Evolutionary conservation across 345 rosid genomes (phyloP).

Genomic region (Iberis pinnata): DNA sequence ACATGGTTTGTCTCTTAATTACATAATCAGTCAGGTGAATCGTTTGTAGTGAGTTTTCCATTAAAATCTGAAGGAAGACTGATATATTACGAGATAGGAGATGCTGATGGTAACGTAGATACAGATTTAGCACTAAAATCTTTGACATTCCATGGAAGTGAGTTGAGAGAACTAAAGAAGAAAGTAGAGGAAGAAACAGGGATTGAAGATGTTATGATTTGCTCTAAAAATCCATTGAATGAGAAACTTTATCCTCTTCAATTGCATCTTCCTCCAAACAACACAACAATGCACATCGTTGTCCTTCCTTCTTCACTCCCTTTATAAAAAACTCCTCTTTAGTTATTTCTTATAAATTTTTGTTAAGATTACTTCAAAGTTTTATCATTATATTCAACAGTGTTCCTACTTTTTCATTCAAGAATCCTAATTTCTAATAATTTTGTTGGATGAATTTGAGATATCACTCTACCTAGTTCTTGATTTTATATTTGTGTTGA

Average conservation of each 20-base stretch:
- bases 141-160: constrained; percentile 54
- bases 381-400: too few relatives aligned
- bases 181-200: constrained; percentile 55
- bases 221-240: constrained; percentile 58
- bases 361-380: too few relatives aligned
- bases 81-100: constrained; percentile 49
- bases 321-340: constrained; percentile 16
- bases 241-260: constrained; percentile 71
- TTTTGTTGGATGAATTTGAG: too few relatives aligned
- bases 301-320: constrained; percentile 41
- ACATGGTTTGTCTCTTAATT: background rate
- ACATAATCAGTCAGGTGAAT: constrained; percentile 14
- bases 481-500: too few relatives aligned
- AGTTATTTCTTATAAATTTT: too few relatives aligned
- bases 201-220: constrained; percentile 42
- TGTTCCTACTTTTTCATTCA: too few relatives aligned
- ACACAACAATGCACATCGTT: constrained; percentile 54
- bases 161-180: constrained; percentile 49
- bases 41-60: constrained; percentile 19
- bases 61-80: constrained; percentile 45
- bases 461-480: too few relatives aligned
- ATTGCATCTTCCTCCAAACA: constrained; percentile 89
- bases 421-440: too few relatives aligned
- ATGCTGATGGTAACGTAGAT: constrained; percentile 43
- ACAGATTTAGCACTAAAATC: constrained; percentile 31